Conservation (phyloP, 2,329 filamentous ascomycete species). For the Cercospora beticola region DNA sequence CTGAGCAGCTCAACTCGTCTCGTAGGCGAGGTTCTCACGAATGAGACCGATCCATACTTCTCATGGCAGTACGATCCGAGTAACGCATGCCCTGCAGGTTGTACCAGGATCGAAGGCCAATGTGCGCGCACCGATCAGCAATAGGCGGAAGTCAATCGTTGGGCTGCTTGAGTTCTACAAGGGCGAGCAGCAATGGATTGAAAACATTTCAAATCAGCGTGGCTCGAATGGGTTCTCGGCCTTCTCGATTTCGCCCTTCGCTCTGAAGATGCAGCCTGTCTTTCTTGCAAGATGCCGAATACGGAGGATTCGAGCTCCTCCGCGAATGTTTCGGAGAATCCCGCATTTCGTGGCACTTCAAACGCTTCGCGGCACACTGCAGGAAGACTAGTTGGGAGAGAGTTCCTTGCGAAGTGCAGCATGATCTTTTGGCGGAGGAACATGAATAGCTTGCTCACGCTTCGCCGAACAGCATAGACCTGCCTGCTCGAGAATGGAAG, state of each 20-base stretch:
- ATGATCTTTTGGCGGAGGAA: not conserved
- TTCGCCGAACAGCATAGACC: not conserved
- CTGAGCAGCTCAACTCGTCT: constrained; percentile 42
- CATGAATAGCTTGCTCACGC: not conserved
- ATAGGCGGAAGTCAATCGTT: not conserved
- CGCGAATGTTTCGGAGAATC: not conserved
- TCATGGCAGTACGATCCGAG: constrained; percentile 53
- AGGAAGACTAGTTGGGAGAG: not conserved
- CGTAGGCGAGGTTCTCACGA: constrained; percentile 48
- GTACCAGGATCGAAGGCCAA: constrained; percentile 23
- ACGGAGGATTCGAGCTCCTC: not conserved
- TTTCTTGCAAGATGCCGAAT: not conserved
- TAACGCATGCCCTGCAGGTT: constrained; percentile 41
- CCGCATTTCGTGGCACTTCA: not conserved
- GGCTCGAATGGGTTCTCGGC: not conserved
- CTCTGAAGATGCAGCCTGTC: not conserved
- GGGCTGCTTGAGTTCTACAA: not conserved
- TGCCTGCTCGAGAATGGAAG: too few species aligned
- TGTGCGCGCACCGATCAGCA: constrained; percentile 3
- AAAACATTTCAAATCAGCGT: not conserved
- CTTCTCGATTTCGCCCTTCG: not conserved
- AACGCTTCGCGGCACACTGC: not conserved
- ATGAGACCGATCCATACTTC: constrained; percentile 57
- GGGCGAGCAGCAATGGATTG: not conserved
- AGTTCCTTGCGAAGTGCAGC: not conserved